Percentiles rank a stretch among this genome's conserved stretches.
Conservation (phyloP, 768 basidiomycete species). For the Mycena metata region DNA sequence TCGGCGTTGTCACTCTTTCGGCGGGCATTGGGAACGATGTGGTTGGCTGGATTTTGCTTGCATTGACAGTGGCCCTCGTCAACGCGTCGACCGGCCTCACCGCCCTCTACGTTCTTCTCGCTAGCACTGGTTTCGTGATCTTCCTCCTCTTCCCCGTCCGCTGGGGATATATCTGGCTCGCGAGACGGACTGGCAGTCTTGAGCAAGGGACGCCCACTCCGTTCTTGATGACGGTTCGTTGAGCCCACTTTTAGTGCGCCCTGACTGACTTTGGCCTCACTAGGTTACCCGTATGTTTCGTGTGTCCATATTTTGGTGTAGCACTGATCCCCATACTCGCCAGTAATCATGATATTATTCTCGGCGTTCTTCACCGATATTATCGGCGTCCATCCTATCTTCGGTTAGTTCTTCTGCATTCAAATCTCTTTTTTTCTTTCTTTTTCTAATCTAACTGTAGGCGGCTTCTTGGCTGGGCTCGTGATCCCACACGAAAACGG, state of each 20-base stretch:
- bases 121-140: conserved; percentile 72
- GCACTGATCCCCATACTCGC: background rate
- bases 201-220: conserved; percentile 80
- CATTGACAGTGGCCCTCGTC: conserved; percentile 86
- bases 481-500: conserved; percentile 88
- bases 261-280: too few species aligned
- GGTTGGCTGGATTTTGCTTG: conserved; percentile 88
- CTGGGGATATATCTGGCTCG: conserved; percentile 77
- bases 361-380: conserved; percentile 90
- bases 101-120: conserved; percentile 85
- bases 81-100: conserved; percentile 81
- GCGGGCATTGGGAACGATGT: conserved; percentile 87
- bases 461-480: conserved; percentile 86
- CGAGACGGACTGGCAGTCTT: conserved; percentile 75
- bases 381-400: conserved; percentile 83
- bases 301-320: background rate
- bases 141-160: conserved; percentile 76
- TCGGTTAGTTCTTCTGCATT: conserved; percentile 53
- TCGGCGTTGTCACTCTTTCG: conserved; percentile 86
- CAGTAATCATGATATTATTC: conserved; percentile 75
- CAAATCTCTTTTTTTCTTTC: conserved; percentile 21
- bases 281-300: conserved; percentile 57
- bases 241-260: too few species aligned
- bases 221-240: conserved; percentile 83
- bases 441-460: conserved; percentile 48